Conservation (phyloP, 495 filamentous ascomycete genomes). For the Penicillium goetzii region DNA sequence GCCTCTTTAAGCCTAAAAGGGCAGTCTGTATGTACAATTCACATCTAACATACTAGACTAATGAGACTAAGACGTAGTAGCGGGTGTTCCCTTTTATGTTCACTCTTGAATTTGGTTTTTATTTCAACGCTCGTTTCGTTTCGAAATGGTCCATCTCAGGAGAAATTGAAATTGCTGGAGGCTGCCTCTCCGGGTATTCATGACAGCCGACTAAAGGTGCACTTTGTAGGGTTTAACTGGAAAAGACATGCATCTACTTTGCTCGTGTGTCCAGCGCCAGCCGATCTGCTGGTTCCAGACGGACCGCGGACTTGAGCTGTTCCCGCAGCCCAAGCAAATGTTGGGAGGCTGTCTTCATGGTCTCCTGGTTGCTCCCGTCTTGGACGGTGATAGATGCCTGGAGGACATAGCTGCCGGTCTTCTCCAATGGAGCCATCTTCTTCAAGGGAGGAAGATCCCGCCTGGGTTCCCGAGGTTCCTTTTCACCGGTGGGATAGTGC, state of each 20-base stretch:
- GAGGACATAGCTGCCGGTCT: constrained; percentile 54
- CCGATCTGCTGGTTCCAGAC: constrained; percentile 65
- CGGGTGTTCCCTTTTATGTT: background rate
- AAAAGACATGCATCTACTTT: constrained; percentile 31
- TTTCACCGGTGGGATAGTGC: constrained; percentile 37
- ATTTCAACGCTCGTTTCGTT: background rate
- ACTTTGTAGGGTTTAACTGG: background rate
- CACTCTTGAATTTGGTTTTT: background rate
- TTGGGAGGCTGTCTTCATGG: constrained; percentile 58
- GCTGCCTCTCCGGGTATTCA: constrained; percentile 33
- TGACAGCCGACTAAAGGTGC: constrained; percentile 19
- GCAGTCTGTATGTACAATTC: background rate
- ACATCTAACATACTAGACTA: background rate
- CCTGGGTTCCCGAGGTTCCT: constrained; percentile 35
- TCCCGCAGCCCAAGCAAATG: constrained; percentile 65
- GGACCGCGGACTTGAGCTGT: constrained; percentile 65
- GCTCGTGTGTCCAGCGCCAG: constrained; percentile 68
- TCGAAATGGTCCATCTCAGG: background rate
- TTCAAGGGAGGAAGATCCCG: constrained; percentile 39
- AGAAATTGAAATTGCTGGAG: constrained; percentile 19
- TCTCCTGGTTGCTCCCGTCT: constrained; percentile 56
- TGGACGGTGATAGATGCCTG: constrained; percentile 53
- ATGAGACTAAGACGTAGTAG: background rate
- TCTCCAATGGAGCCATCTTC: constrained; percentile 46
- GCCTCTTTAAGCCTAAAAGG: constrained; percentile 13